Conservation (phyloP, 306 rosid species). For the Canavalia ensiformis region DNA sequence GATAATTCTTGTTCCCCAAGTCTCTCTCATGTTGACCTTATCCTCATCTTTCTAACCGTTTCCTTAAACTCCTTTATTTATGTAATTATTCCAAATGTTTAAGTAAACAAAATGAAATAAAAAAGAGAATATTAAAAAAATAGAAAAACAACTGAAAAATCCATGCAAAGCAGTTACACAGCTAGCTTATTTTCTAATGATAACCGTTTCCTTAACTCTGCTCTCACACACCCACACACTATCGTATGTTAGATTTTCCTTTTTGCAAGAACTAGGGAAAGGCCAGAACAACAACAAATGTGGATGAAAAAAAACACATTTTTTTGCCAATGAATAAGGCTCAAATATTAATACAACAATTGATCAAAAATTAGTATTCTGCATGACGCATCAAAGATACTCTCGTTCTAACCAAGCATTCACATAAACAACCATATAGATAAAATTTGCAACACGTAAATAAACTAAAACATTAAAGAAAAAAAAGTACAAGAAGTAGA, state of each 20-base stretch:
- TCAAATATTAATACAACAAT: neutral
- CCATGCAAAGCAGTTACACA: too few species aligned
- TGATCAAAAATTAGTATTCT: neutral
- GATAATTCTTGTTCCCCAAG: constrained; percentile 34
- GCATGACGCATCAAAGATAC: neutral
- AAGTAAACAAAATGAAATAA: too few species aligned
- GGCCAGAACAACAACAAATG: neutral
- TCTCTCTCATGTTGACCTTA: neutral
- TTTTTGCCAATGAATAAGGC: too few species aligned
- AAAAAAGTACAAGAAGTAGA: neutral
- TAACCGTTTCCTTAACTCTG: too few species aligned
- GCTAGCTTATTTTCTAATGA: too few species aligned
- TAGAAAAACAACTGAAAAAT: too few species aligned
- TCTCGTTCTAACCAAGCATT: too few species aligned
- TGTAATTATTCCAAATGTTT: too few species aligned
- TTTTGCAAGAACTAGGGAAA: neutral
- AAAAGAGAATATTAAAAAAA: too few species aligned
- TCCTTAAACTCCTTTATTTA: constrained; percentile 24
- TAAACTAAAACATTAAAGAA: neutral
- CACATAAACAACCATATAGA: too few species aligned
- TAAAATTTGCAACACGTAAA: too few species aligned
- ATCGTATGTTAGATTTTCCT: too few species aligned
- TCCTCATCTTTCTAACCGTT: constrained; percentile 38
- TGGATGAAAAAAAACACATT: neutral
- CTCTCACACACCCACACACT: neutral